Base-by-base conservation (phyloP, 805 yeast species). In the Metschnikowia matae region DNA sequence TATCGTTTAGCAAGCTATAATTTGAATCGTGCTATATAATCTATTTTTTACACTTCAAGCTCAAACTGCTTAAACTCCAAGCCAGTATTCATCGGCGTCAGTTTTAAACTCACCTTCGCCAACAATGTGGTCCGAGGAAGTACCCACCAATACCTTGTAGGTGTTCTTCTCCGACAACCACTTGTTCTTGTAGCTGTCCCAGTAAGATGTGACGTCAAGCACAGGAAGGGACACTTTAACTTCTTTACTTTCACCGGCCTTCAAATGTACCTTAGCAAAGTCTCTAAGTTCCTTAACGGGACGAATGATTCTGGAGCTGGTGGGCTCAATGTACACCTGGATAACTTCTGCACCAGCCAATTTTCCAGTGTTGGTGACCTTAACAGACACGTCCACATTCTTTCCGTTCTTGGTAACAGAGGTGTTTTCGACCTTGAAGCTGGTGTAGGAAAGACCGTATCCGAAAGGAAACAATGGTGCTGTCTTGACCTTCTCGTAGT, bases 401-500 rank as follows among this genome's bases (percentile, higher is more conserved):
- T 62, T 58, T 11, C 40, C 63, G 21, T 58, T 56, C 20, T 49
- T 49, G 14, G 46, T 20, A 13, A 64, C 60, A 31, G 54, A 48
- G 23, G 59, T 50, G 39, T 54, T 31, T 3, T 49, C 43, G 32
- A 62, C 52, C 11, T 49, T 56, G 45, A 66, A 67, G n/a, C 50
- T 40, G 20, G 69, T 62, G 53, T 67, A 67, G 5, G 68, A 63
- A 42, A 67, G 64, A 1, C 71, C 71, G 52, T 52, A 54, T 8
- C 71, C 71, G 51, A 67, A 67, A n/a, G 71, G 64, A 54, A 65
- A 66, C 32, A 66, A 65, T 10, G 66, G 70, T 41, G 52, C 33
- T 36, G 54, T 55, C 31, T 57, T 54, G 42, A 63, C 40, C 54
- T 64, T 65, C 42, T 67, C 71, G 54, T 66, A 67, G 53, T 54